A percentile compares a stretch with the other conserved stretches of the same genome.
Evolutionary conservation across 805 yeast genomes (phyloP).

Genomic region (Ogataea angusta): DNA sequence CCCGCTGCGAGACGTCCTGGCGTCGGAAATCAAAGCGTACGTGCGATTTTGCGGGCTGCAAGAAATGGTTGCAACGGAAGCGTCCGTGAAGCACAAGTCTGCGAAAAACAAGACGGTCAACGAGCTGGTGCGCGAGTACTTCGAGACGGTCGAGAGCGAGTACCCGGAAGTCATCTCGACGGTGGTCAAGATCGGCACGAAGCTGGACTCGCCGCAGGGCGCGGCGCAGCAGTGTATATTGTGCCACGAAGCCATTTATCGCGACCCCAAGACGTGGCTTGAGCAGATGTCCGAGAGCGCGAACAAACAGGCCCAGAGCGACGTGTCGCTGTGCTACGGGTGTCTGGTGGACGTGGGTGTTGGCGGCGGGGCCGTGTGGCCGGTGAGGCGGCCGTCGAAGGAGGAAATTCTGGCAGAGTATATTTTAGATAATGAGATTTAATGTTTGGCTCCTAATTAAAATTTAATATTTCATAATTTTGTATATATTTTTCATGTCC

Average conservation of each 20-base stretch:
- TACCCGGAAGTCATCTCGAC: slow-evolving; percentile 91
- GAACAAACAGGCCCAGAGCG: slow-evolving; percentile 4
- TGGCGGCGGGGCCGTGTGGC: slow-evolving; percentile 33
- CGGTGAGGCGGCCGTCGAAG: slow-evolving; percentile 24
- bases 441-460: too few species aligned
- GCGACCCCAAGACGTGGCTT: slow-evolving; percentile 65
- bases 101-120: slow-evolving; percentile 77
- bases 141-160: slow-evolving; percentile 64
- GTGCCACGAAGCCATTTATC: slow-evolving; percentile 53
- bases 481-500: not conserved
- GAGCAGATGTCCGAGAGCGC: slow-evolving; percentile 50
- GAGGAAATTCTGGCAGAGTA: slow-evolving; percentile 31
- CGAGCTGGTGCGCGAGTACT: slow-evolving; percentile 73
- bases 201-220: slow-evolving; percentile 50
- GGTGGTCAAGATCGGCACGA: slow-evolving; percentile 84
- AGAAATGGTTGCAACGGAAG: slow-evolving; percentile 25
- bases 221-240: slow-evolving; percentile 42
- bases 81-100: slow-evolving; percentile 34
- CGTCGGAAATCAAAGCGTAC: slow-evolving; percentile 63
- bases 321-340: slow-evolving; percentile 66
- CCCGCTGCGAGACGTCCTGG: slow-evolving; percentile 75
- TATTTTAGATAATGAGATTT: too few species aligned
- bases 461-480: too few species aligned
- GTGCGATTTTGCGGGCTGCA: slow-evolving; percentile 39
- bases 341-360: slow-evolving; percentile 64